A percentile compares a stretch with the other conserved stretches of the same genome.
Evolutionary conservation across 768 basidiomycete species (phyloP).

Genomic region (Strobilomyces confusus): DNA sequence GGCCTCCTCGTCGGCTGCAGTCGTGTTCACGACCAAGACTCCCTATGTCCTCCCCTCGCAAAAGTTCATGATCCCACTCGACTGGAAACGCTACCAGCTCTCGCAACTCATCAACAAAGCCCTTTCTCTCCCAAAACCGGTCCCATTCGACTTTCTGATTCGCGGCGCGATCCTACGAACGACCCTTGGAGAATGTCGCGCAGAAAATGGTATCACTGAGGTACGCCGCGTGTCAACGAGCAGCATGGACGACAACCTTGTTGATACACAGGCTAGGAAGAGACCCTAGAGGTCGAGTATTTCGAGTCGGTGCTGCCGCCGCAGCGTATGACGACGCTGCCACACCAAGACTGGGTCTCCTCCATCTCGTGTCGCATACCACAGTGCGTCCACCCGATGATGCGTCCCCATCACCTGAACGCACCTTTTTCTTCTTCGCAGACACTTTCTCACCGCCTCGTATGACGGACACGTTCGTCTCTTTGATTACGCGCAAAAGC

Average conservation of each 20-base stretch:
- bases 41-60: constrained; percentile 46
- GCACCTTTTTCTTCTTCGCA: constrained; percentile 22
- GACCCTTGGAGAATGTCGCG: constrained; percentile 70
- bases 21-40: constrained; percentile 19
- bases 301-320: constrained; percentile 88
- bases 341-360: constrained; percentile 89
- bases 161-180: constrained; percentile 75
- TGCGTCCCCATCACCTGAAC: neutral
- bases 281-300: constrained; percentile 90
- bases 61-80: constrained; percentile 87
- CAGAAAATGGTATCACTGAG: constrained; percentile 66
- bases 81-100: constrained; percentile 94
- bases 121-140: constrained; percentile 61
- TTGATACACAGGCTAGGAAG: constrained; percentile 52
- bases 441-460: constrained; percentile 71
- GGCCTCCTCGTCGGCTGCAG: constrained; percentile 14
- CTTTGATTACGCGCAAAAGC: constrained; percentile 66
- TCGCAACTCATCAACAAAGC: constrained; percentile 97
- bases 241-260: neutral
- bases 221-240: constrained; percentile 30
- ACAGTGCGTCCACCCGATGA: constrained; percentile 10
- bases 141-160: constrained; percentile 93
- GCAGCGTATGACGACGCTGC: constrained; percentile 69
- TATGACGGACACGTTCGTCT: constrained; percentile 76
- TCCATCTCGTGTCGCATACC: constrained; percentile 25